phyloP scores from a whole-genome alignment of 345 rosid genomes.

The Schrenkiella parvula region DNA sequence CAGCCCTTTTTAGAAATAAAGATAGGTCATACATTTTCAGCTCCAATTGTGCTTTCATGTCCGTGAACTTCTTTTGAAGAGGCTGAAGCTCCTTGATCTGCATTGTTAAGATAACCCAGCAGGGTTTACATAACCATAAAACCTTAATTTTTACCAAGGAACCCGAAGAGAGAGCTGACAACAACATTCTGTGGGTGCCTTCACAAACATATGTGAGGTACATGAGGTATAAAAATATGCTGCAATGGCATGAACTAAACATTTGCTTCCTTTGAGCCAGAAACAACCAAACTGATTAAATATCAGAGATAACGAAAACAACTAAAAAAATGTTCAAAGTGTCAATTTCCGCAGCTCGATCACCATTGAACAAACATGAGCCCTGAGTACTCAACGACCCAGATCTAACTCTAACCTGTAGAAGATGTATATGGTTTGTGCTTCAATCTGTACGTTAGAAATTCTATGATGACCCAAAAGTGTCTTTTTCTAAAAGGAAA shows the following conservation, averaged over 20 bases:
- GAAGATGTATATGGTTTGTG: no score
- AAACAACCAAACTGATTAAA: constrained; percentile 6
- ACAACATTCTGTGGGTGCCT: neutral
- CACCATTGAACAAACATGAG: neutral
- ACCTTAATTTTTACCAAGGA: neutral
- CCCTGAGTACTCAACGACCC: neutral
- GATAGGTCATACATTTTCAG: constrained; percentile 83
- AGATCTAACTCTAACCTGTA: neutral
- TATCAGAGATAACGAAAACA: neutral
- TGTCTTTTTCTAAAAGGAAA: neutral
- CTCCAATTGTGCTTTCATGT: constrained; percentile 70
- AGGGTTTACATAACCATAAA: neutral
- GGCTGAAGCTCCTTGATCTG: constrained; percentile 77
- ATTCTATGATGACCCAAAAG: neutral
- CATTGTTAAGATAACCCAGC: constrained; percentile 30
- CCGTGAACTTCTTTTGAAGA: constrained; percentile 60
- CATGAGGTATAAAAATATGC: neutral
- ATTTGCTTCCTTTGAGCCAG: constrained; percentile 2
- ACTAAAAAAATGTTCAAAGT: neutral
- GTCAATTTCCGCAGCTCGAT: constrained; percentile 3
- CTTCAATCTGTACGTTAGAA: neutral
- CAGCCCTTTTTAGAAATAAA: constrained; percentile 75
- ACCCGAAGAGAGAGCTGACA: constrained; percentile 1
- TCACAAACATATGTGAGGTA: constrained; percentile 1
- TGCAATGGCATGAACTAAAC: neutral